Evolutionary conservation across 2,329 filamentous ascomycete species (phyloP).

Genomic region (Graphilbum sp.): DNA sequence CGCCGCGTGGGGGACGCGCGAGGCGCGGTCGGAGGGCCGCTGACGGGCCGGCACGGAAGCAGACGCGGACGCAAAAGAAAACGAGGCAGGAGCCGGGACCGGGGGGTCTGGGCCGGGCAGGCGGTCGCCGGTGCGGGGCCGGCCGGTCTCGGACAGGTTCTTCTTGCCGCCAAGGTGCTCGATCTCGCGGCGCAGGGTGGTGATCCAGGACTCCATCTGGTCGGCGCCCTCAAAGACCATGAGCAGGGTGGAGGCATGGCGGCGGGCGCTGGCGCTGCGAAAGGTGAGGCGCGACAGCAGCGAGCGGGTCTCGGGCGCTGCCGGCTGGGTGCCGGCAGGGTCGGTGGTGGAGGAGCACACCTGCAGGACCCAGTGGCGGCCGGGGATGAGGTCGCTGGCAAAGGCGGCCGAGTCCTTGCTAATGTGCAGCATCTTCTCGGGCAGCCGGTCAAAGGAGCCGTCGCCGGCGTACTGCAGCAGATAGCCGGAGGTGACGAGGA

Average conservation of each 20-base stretch:
- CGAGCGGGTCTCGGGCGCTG: conserved; percentile 36
- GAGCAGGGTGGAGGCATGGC: conserved; percentile 45
- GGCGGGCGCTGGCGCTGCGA: conserved; percentile 37
- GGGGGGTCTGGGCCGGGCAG: no score
- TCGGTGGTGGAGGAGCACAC: conserved; percentile 51
- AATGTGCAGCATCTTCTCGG: conserved; percentile 58
- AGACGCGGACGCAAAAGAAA: no score
- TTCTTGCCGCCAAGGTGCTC: conserved; percentile 53
- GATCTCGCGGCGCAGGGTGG: conserved; percentile 51
- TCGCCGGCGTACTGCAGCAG: conserved; percentile 59
- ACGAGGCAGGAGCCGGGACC: no score
- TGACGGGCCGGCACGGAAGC: no score
- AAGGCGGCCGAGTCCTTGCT: conserved; percentile 65
- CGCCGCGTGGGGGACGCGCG: background rate
- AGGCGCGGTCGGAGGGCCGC: no score
- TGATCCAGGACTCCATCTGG: conserved; percentile 65
- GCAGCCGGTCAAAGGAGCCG: conserved; percentile 52
- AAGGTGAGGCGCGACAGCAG: conserved; percentile 50
- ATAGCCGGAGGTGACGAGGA: conserved; percentile 54
- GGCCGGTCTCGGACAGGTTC: conserved; percentile 42
- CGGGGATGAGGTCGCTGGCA: conserved; percentile 64
- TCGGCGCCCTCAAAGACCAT: conserved; percentile 57
- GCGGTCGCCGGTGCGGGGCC: conserved; percentile 30
- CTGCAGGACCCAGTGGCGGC: conserved; percentile 65
- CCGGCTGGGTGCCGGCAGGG: conserved; percentile 29